Evolutionary conservation across 345 rosid genomes (phyloP).

Genomic region (Syzygium grande): DNA sequence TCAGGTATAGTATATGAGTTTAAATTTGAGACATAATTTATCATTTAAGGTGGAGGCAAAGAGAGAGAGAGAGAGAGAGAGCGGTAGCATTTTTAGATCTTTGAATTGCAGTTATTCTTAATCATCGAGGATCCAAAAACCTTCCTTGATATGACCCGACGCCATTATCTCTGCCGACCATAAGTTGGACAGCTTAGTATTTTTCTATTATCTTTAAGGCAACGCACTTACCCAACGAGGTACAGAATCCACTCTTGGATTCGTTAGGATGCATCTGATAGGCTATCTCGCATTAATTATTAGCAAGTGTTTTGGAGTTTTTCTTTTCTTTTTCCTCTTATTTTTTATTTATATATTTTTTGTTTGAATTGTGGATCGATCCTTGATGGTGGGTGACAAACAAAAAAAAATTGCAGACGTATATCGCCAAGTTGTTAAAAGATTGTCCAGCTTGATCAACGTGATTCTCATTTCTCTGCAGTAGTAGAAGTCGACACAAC

Average conservation of each 20-base stretch:
- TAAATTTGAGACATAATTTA: no score
- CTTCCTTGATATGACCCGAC: neutral
- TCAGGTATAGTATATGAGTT: no score
- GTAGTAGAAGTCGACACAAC: neutral
- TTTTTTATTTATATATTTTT: neutral
- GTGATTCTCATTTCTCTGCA: neutral
- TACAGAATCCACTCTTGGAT: neutral
- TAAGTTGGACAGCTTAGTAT: neutral
- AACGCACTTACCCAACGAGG: neutral
- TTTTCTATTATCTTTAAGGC: neutral
- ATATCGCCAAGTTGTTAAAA: neutral
- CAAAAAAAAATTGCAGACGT: neutral
- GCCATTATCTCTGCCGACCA: neutral
- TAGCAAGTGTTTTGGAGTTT: neutral
- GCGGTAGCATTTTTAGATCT: neutral
- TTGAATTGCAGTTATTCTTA: neutral
- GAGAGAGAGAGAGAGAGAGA: no score
- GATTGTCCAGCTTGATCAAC: neutral
- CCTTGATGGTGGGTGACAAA: neutral
- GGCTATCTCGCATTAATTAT: neutral
- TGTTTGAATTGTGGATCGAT: neutral
- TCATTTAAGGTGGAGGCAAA: no score
- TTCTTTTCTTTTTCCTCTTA: neutral
- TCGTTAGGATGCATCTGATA: neutral
- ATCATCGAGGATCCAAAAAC: neutral